Base-by-base conservation (phyloP, 176 grass and related monocot species). In the Paspalum vaginatum region DNA sequence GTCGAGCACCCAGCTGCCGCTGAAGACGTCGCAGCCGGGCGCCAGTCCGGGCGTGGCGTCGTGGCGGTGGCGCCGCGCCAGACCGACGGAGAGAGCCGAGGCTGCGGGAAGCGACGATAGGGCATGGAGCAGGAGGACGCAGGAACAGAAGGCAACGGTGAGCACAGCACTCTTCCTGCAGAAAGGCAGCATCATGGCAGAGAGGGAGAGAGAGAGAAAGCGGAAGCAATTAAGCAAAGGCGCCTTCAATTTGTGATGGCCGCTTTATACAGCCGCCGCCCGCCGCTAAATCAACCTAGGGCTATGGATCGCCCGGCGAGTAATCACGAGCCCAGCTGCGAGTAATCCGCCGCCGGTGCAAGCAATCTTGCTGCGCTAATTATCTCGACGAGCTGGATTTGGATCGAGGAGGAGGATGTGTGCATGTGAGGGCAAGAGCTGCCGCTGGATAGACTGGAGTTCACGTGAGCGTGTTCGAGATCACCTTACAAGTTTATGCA, bases 1-100 rank as follows among this genome's bases (percentile, higher is more conserved):
- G 70, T 91, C 92, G 71, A 15, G 84, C 65, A 95, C 86, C 95
- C 95, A 98, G 61, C 65, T 79, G 21, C 95, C 95, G 13, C 80
- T 85, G 86, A 93, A 98, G 7, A 98, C 70, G 67, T 98, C 81
- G 58, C 95, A 98, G 37, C 48, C 87, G 6, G 70, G 70, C 10
- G 75, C 75, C 12, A 63, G 61, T 13, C 83, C 62, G 37, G 39
- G 59, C 54, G 53, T 24, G 70, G 37, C 87, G 65, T 82, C 86
- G 39, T 68, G 83, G 48, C 65, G 69, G 68, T 83, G 89, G 42
- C 42, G 69, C 51, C 24, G 61, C 14, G 81, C 79, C 4, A 86
- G 68, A 5, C 85, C 82, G 27, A 65, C 20, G 38, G 54, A 21
- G 62, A 67, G 49, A 52, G 85, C 85, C 14, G 81, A 82, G 12